Evolutionary conservation across 306 rosid species (phyloP).

Genomic region (Castanea sativa): DNA sequence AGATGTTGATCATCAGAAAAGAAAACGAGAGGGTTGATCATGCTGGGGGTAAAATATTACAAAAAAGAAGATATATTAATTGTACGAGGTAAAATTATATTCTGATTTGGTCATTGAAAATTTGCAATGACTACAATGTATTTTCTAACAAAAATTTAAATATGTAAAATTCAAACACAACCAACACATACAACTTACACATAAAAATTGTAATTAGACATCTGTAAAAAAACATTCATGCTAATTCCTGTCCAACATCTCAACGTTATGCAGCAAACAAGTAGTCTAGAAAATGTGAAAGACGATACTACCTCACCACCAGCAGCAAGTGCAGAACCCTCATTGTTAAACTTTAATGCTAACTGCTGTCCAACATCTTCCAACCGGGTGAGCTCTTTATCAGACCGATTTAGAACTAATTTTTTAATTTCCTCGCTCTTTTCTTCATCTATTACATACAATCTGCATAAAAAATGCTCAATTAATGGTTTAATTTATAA

Average conservation of each 20-base stretch:
- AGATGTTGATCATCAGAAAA: neutral
- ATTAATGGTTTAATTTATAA: neutral
- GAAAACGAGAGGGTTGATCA: neutral
- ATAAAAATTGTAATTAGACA: too few species aligned
- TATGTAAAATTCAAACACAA: neutral
- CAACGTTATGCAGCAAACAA: neutral
- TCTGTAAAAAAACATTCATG: neutral
- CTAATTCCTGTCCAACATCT: conserved; percentile 1
- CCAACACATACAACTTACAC: neutral
- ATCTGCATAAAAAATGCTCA: conserved; percentile 39
- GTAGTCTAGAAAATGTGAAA: conserved; percentile 14
- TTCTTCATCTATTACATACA: conserved; percentile 60
- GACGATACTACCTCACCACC: conserved; percentile 76
- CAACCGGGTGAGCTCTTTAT: conserved; percentile 47
- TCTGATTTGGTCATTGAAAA: neutral
- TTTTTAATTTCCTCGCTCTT: conserved; percentile 35
- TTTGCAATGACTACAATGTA: neutral
- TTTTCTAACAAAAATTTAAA: neutral
- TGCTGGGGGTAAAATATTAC: neutral
- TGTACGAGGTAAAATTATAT: neutral
- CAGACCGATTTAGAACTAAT: conserved; percentile 49
- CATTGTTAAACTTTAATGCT: conserved; percentile 67
- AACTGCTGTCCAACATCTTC: conserved; percentile 74
- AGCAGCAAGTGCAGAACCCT: conserved; percentile 73
- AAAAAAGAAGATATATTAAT: neutral